Evolutionary conservation across 2,329 filamentous ascomycete species (phyloP).

Genomic region (Lasiodiplodia gonubiensis): DNA sequence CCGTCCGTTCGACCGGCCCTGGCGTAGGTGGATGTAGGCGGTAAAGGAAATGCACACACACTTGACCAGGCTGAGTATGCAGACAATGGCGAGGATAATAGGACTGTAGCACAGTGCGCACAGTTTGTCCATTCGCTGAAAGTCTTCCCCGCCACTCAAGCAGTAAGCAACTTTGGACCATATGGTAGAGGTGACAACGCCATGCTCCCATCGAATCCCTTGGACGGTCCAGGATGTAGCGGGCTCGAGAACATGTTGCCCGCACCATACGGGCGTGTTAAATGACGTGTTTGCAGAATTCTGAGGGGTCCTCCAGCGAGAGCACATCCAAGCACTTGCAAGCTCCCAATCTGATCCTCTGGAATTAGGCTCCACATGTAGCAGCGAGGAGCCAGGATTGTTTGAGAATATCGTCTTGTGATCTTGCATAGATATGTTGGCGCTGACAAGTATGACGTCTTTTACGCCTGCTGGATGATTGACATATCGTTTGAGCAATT

Average conservation of each 20-base stretch:
- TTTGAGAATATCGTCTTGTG: neutral
- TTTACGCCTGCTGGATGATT: neutral
- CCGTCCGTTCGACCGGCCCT: neutral
- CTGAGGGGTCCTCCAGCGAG: neutral
- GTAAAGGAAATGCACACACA: neutral
- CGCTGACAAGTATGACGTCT: constrained; percentile 6
- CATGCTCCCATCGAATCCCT: too few relatives aligned
- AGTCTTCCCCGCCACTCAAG: constrained; percentile 4
- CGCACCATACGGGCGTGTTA: neutral
- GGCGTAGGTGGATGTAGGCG: neutral
- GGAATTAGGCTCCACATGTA: neutral
- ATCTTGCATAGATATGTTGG: constrained; percentile 1
- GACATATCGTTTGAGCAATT: neutral
- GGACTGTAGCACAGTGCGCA: constrained; percentile 1
- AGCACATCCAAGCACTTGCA: constrained; percentile 1
- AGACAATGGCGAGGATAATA: neutral
- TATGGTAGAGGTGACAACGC: too few relatives aligned
- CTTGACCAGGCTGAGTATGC: neutral
- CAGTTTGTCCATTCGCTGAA: neutral
- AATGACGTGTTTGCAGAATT: neutral
- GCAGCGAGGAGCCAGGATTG: neutral
- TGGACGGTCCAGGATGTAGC: too few relatives aligned
- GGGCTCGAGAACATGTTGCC: neutral
- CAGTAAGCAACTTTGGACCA: neutral
- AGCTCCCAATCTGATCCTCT: neutral